Conservation (phyloP, 73 alveolate genomes). For the Paramecium octaurelia region DNA sequence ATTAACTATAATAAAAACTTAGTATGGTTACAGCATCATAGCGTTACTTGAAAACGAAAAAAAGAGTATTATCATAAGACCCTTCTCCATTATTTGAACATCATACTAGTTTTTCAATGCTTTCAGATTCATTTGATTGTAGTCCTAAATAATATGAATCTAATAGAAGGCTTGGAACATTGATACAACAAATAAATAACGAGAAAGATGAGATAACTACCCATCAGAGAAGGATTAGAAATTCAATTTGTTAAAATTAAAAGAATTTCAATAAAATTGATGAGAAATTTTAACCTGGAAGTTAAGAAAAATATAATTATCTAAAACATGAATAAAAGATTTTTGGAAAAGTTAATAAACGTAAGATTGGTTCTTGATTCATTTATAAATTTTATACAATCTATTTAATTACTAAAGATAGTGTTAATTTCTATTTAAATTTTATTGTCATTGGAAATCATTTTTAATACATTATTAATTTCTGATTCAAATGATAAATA, state of each 20-base stretch:
- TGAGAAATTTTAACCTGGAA: not conserved
- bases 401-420: not conserved
- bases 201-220: not conserved
- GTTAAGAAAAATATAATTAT: not conserved
- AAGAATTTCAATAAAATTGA: not conserved
- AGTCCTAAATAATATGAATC: constrained; percentile 21
- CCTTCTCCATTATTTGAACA: not conserved
- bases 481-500: not conserved
- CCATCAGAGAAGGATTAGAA: not conserved
- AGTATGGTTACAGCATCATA: not conserved
- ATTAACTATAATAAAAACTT: not conserved
- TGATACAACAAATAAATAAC: not conserved
- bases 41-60: not conserved
- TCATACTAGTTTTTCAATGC: not conserved
- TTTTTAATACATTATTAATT: too few relatives aligned
- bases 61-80: not conserved
- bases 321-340: constrained; percentile 11
- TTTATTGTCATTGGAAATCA: too few relatives aligned
- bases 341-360: not conserved
- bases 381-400: not conserved
- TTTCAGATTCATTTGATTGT: not conserved
- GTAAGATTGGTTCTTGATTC: not conserved
- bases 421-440: not conserved
- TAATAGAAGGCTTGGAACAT: not conserved
- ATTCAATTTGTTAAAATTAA: not conserved